Evolutionary conservation across 1,139 yeast species (phyloP).

Genomic region (Geotrichum klebahnii): DNA sequence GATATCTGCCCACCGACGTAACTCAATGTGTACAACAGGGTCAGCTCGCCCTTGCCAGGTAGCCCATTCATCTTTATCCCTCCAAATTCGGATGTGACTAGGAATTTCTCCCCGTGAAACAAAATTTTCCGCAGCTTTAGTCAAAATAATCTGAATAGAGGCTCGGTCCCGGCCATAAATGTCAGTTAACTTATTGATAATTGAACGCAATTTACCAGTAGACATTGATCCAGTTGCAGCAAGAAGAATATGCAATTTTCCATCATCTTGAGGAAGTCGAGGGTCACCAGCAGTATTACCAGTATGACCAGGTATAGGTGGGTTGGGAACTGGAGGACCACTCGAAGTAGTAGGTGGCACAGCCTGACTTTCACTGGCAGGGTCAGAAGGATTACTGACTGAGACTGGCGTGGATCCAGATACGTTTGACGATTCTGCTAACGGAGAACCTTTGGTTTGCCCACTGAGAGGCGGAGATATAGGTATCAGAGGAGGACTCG

Average conservation of each 20-base stretch:
- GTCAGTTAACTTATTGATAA: constrained; percentile 71
- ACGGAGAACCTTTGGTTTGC: too few species aligned
- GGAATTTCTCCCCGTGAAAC: constrained; percentile 57
- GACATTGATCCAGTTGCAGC: constrained; percentile 92
- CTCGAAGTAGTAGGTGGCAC: too few species aligned
- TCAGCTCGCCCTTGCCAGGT: constrained; percentile 82
- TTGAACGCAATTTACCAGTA: constrained; percentile 67
- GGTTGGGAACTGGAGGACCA: too few species aligned
- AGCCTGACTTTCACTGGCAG: too few species aligned
- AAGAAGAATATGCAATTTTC: constrained; percentile 75
- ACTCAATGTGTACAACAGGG: constrained; percentile 88
- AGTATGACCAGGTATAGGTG: too few species aligned
- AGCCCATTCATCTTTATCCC: constrained; percentile 87
- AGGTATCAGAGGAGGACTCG: background rate
- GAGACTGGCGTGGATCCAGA: too few species aligned
- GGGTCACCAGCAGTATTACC: constrained; percentile 76
- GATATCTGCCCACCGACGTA: constrained; percentile 94
- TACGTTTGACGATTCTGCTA: too few species aligned
- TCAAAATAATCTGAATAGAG: constrained; percentile 74
- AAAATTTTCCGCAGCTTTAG: constrained; percentile 79
- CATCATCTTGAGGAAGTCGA: constrained; percentile 84
- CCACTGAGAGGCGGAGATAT: background rate
- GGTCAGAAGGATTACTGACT: too few species aligned
- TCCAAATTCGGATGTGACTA: constrained; percentile 70
- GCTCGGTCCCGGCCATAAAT: constrained; percentile 71